Percentiles rank a stretch among this genome's conserved stretches.
Evolutionary conservation across 495 filamentous ascomycete species (phyloP).

Genomic region (Platismatia glauca): DNA sequence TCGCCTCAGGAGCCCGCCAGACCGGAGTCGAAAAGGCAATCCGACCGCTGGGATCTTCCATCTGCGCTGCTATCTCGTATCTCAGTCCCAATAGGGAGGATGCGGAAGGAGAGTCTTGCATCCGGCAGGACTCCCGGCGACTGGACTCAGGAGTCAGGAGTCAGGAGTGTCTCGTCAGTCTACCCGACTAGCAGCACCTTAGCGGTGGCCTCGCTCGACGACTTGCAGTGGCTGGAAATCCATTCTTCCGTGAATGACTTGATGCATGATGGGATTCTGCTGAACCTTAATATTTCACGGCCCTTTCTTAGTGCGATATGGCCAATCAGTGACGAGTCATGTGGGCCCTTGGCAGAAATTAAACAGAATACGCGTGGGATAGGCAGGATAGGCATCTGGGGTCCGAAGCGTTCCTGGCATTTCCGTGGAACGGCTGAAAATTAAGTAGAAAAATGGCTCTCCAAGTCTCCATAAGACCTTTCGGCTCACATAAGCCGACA

Average conservation of each 20-base stretch:
- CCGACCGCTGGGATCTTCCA: constrained; percentile 3
- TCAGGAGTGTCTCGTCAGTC: too few relatives aligned
- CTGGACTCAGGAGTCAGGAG: too few relatives aligned
- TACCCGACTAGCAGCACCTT: too few relatives aligned
- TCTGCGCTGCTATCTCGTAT: neutral
- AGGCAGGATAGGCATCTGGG: too few relatives aligned
- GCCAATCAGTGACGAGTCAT: neutral
- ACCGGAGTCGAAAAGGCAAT: constrained; percentile 10
- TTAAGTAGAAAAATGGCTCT: neutral
- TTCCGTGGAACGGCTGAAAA: constrained; percentile 7
- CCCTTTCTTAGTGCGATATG: neutral
- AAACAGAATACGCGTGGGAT: neutral
- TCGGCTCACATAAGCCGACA: neutral
- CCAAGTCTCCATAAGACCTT: neutral
- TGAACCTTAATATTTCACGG: neutral
- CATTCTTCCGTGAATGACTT: neutral
- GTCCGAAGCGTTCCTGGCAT: constrained; percentile 6
- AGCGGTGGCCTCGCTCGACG: neutral
- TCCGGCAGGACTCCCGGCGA: neutral
- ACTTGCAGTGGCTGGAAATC: neutral
- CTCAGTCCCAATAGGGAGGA: neutral
- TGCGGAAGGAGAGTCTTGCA: neutral
- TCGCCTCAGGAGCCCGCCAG: constrained; percentile 11
- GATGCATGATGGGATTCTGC: neutral
- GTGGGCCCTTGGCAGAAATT: neutral